phyloP scores from a whole-genome alignment of 768 basidiomycete genomes.

The Trametes meyenii region DNA sequence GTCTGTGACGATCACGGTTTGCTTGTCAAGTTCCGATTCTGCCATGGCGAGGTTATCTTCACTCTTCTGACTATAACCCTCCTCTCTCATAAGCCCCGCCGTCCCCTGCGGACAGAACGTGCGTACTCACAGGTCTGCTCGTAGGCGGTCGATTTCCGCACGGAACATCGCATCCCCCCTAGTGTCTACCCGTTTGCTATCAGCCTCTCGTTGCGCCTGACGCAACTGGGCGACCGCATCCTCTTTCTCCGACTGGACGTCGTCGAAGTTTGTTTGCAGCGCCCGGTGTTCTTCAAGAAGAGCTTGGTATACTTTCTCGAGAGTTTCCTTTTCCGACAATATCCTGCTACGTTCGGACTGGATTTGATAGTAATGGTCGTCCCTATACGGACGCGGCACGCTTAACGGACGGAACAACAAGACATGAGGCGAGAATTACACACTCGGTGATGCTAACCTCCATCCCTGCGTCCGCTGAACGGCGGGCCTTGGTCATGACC shows the following conservation, averaged over 20 bases:
- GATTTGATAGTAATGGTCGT: constrained; percentile 87
- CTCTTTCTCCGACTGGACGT: constrained; percentile 75
- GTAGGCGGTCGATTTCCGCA: constrained; percentile 79
- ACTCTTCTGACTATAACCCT: constrained; percentile 77
- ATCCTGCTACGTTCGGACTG: constrained; percentile 81
- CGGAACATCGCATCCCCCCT: constrained; percentile 79
- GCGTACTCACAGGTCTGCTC: constrained; percentile 79
- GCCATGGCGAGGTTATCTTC: constrained; percentile 87
- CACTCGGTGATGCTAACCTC: constrained; percentile 81
- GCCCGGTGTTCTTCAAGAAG: constrained; percentile 75
- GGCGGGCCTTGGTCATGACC: constrained; percentile 77
- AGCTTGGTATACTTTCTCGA: constrained; percentile 78
- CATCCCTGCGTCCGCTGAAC: constrained; percentile 49
- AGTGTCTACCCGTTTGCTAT: constrained; percentile 58
- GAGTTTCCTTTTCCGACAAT: constrained; percentile 80
- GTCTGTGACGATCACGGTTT: constrained; percentile 66
- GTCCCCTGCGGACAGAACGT: not conserved
- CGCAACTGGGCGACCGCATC: constrained; percentile 68
- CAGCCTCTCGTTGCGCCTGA: constrained; percentile 60
- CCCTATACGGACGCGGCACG: constrained; percentile 45
- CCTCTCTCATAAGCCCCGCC: constrained; percentile 30
- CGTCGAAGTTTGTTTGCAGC: constrained; percentile 78
- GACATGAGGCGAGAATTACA: constrained; percentile 34
- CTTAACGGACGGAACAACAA: not conserved
- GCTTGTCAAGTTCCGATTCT: constrained; percentile 84